Percentiles rank a stretch among this genome's conserved stretches.
Evolutionary conservation across 2,329 filamentous ascomycete genomes (phyloP).

Genomic region (Exophiala spinifera): DNA sequence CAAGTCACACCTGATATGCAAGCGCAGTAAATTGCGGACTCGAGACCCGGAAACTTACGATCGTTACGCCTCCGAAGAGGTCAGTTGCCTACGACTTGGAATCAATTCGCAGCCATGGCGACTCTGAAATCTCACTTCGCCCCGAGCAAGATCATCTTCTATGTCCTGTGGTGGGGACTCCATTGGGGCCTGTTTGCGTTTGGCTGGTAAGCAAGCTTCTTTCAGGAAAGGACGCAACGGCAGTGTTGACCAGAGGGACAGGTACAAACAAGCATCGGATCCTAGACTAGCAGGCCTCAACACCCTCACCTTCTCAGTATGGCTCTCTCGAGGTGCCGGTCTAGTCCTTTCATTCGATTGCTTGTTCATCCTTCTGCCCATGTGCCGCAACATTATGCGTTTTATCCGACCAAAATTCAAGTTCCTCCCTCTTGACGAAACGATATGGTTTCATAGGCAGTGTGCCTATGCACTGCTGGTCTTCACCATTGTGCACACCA

Average conservation of each 20-base stretch:
- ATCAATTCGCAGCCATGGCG: constrained; percentile 16
- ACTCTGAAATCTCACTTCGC: constrained; percentile 26
- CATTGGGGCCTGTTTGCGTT: constrained; percentile 77
- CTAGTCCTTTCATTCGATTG: constrained; percentile 79
- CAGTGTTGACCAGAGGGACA: constrained; percentile 39
- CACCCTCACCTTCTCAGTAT: constrained; percentile 80
- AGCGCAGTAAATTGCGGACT: not conserved
- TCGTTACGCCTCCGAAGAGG: not conserved
- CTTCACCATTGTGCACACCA: constrained; percentile 74
- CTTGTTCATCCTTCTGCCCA: constrained; percentile 84
- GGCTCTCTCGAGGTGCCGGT: constrained; percentile 92
- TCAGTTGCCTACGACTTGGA: not conserved
- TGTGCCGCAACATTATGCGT: constrained; percentile 87
- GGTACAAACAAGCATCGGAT: constrained; percentile 75
- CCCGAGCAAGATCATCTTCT: constrained; percentile 68
- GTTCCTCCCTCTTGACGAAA: constrained; percentile 92
- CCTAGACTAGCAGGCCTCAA: constrained; percentile 72
- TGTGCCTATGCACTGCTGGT: constrained; percentile 84
- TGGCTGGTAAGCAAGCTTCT: constrained; percentile 66
- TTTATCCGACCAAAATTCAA: constrained; percentile 80
- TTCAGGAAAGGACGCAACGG: constrained; percentile 24
- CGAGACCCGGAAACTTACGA: not conserved
- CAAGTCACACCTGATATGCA: not conserved
- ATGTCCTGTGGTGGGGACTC: constrained; percentile 74
- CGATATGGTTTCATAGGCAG: constrained; percentile 94